phyloP scores from a whole-genome alignment of 176 grass and related monocot species.

The bread wheat (Triticum aestivum) region DNA sequence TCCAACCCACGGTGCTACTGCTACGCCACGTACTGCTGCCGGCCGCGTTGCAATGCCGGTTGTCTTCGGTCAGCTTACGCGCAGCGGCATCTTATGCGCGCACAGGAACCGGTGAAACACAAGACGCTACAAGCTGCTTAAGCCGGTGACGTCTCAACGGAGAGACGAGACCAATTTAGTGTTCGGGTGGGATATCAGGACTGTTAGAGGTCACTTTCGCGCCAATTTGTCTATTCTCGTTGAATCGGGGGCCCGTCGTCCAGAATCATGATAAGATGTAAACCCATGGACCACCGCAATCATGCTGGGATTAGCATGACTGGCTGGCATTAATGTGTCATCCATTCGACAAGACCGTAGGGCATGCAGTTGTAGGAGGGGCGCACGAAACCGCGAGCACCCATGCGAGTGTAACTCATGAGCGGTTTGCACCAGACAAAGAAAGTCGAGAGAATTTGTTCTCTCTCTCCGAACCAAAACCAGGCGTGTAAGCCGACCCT shows the following conservation, averaged over 20 bases:
- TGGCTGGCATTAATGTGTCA: not conserved
- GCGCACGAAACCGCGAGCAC: not conserved
- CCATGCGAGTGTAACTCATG: not conserved
- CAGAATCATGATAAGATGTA: not conserved
- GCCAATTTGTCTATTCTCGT: not conserved
- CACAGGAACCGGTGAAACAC: not conserved
- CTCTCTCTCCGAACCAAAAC: not conserved
- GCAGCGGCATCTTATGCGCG: not conserved
- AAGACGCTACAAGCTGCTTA: not conserved
- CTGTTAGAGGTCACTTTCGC: not conserved
- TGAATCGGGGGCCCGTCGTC: not conserved
- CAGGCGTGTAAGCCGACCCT: not conserved
- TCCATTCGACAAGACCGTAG: not conserved
- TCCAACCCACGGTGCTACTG: no score
- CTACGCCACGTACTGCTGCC: no score
- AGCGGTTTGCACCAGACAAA: not conserved
- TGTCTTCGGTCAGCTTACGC: not conserved
- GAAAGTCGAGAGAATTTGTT: not conserved
- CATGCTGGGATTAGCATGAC: conserved; percentile 18
- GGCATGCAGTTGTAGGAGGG: not conserved
- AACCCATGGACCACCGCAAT: not conserved
- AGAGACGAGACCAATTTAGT: not conserved
- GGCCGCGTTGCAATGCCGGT: no score
- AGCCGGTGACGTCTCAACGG: not conserved
- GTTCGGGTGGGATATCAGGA: not conserved